phyloP scores from a whole-genome alignment of 2,329 filamentous ascomycete species.

The Stagonosporopsis rhizophila region DNA sequence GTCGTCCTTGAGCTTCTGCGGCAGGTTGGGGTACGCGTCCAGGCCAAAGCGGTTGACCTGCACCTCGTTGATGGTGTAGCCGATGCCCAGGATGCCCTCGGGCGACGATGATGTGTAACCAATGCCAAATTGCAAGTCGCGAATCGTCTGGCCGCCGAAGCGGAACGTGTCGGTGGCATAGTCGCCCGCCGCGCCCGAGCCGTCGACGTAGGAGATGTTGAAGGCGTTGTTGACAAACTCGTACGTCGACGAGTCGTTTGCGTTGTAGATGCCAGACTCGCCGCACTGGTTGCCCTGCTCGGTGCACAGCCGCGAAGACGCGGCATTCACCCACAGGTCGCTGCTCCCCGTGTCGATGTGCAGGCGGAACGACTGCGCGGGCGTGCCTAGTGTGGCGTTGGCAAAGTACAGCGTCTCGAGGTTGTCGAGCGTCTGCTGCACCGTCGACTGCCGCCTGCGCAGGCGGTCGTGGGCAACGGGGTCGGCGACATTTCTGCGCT shows the following conservation, averaged over 20 bases:
- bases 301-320: slow-evolving; percentile 66
- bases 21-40: slow-evolving; percentile 64
- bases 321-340: slow-evolving; percentile 72
- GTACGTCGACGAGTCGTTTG: slow-evolving; percentile 79
- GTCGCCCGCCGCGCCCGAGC: slow-evolving; percentile 76
- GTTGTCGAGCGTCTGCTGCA: slow-evolving; percentile 61
- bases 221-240: slow-evolving; percentile 75
- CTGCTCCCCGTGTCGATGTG: slow-evolving; percentile 70
- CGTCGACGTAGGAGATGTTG: slow-evolving; percentile 88
- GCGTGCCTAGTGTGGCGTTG: slow-evolving; percentile 65
- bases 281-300: slow-evolving; percentile 60
- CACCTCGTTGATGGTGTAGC: slow-evolving; percentile 81
- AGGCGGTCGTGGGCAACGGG: slow-evolving; percentile 56
- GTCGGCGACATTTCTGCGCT: slow-evolving; percentile 56
- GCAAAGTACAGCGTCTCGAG: slow-evolving; percentile 67
- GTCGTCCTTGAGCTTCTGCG: slow-evolving; percentile 69
- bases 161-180: slow-evolving; percentile 78
- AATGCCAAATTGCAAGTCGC: slow-evolving; percentile 73
- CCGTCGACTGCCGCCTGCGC: slow-evolving; percentile 52
- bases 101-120: slow-evolving; percentile 67
- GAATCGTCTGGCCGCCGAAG: slow-evolving; percentile 63
- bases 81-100: slow-evolving; percentile 84
- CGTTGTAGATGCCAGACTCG: slow-evolving; percentile 69
- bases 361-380: slow-evolving; percentile 61
- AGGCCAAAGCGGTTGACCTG: slow-evolving; percentile 65